Evolutionary conservation across 164 flowering plant species (phyloP).

Genomic region (Umbellularia californica): DNA sequence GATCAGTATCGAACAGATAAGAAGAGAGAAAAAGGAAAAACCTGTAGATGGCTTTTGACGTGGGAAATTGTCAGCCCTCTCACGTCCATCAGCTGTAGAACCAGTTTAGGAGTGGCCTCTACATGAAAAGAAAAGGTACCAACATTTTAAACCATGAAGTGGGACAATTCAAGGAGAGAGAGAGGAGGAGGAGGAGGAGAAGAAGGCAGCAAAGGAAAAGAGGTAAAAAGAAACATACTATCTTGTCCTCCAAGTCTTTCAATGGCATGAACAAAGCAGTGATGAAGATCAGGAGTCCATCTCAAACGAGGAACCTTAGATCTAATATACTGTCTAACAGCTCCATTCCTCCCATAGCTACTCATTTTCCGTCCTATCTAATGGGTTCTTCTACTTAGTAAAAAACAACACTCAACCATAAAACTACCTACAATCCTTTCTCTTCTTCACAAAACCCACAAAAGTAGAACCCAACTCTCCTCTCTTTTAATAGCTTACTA

Average conservation of each 20-base stretch:
- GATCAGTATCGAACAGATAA: neutral
- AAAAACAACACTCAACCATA: no score
- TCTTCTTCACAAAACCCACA: neutral
- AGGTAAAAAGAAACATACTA: slow-evolving; percentile 32
- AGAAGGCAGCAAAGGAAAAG: neutral
- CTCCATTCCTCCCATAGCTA: slow-evolving; percentile 62
- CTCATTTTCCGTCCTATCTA: slow-evolving; percentile 32
- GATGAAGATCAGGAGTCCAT: slow-evolving; percentile 95
- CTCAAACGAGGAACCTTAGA: slow-evolving; percentile 75
- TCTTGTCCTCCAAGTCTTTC: slow-evolving; percentile 89
- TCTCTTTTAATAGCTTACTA: neutral
- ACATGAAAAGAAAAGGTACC: neutral
- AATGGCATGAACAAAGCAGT: slow-evolving; percentile 72
- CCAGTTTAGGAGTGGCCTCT: slow-evolving; percentile 93
- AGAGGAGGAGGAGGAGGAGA: neutral
- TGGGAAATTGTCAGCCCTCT: slow-evolving; percentile 85
- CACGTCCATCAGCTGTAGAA: slow-evolving; percentile 82
- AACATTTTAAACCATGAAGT: neutral
- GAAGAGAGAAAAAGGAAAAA: slow-evolving; percentile 10
- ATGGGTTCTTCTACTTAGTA: neutral
- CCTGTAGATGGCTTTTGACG: slow-evolving; percentile 96
- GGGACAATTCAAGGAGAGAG: neutral
- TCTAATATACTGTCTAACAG: slow-evolving; percentile 70
- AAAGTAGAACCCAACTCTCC: neutral
- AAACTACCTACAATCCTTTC: neutral